These are phyloP conservation scores for Saitozyma sp. DNA, from an alignment of 768 basidiomycete species.

Conservation along the genomic window DNA sequence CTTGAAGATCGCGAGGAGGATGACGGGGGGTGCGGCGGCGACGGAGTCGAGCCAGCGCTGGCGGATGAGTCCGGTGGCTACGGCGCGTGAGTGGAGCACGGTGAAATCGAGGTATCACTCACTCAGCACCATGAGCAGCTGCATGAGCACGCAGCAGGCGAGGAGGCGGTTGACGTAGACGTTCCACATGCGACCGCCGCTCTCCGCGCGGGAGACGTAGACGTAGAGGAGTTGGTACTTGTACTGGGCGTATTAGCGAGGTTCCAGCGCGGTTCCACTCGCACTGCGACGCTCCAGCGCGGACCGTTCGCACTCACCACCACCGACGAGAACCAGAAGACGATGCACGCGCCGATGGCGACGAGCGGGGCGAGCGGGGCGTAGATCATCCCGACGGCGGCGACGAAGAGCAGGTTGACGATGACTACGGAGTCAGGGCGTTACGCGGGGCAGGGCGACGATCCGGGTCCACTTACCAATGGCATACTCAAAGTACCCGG, in stretches of 20 bases:
- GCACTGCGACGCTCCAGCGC: background rate
- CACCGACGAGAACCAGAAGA: conserved; percentile 68
- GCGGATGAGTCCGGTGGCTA: conserved; percentile 64
- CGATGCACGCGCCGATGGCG: conserved; percentile 72
- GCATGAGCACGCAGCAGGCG: conserved; percentile 78
- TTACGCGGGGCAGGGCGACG: background rate
- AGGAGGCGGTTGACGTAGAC: conserved; percentile 87
- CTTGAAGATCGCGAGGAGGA: conserved; percentile 80
- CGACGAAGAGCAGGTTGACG: conserved; percentile 69
- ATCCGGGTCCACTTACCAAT: conserved; percentile 13
- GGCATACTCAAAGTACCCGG: conserved; percentile 37
- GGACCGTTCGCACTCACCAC: conserved; percentile 26
- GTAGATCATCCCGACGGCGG: conserved; percentile 88
- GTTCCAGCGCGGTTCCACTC: conserved; percentile 52
- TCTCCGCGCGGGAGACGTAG: conserved; percentile 82
- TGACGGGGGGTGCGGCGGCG: conserved; percentile 78
- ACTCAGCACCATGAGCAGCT: conserved; percentile 68
- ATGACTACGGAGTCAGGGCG: conserved; percentile 54
- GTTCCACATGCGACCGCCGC: conserved; percentile 93
- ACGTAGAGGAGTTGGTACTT: conserved; percentile 96
- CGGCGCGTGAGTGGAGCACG: background rate
- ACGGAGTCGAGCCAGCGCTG: conserved; percentile 68
- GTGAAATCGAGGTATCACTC: conserved; percentile 48
- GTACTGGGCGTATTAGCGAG: conserved; percentile 69
- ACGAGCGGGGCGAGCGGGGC: conserved; percentile 93